phyloP scores from a whole-genome alignment of 1,284 basidiomycete genomes.

The Acaromyces ingoldii region DNA sequence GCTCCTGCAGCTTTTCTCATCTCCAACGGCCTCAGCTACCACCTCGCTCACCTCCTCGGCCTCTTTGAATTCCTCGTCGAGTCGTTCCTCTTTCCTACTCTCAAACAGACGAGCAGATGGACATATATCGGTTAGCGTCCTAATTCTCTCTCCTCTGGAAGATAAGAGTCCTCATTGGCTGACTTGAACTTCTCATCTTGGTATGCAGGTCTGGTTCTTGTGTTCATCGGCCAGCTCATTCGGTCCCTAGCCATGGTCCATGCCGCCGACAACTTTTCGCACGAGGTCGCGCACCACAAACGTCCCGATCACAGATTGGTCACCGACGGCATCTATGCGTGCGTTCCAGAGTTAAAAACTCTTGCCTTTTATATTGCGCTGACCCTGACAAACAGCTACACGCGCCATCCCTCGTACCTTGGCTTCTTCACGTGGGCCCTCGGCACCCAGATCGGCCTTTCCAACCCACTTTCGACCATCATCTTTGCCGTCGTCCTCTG shows the following conservation, averaged over 20 bases:
- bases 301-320: constrained; percentile 41
- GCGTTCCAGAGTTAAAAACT: constrained; percentile 1
- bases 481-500: constrained; percentile 66
- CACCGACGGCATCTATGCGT: constrained; percentile 40
- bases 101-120: constrained; percentile 4
- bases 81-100: constrained; percentile 10
- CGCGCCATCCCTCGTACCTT: constrained; percentile 90
- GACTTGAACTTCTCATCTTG: too few species aligned
- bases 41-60: constrained; percentile 74
- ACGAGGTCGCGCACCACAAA: constrained; percentile 54
- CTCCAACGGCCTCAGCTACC: constrained; percentile 82
- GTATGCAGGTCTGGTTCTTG: constrained; percentile 63
- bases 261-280: constrained; percentile 86
- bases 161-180: too few species aligned
- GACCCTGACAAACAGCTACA: constrained; percentile 60
- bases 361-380: neutral
- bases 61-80: constrained; percentile 71
- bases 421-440: constrained; percentile 98
- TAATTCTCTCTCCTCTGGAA: too few species aligned
- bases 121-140: constrained; percentile 9
- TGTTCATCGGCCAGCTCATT: constrained; percentile 69
- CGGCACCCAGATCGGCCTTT: constrained; percentile 86
- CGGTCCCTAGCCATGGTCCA: constrained; percentile 92
- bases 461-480: constrained; percentile 73
- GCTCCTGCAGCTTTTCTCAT: constrained; percentile 73